phyloP scores from a whole-genome alignment of 257 asterid genomes.

The Forsythia viridissima region DNA sequence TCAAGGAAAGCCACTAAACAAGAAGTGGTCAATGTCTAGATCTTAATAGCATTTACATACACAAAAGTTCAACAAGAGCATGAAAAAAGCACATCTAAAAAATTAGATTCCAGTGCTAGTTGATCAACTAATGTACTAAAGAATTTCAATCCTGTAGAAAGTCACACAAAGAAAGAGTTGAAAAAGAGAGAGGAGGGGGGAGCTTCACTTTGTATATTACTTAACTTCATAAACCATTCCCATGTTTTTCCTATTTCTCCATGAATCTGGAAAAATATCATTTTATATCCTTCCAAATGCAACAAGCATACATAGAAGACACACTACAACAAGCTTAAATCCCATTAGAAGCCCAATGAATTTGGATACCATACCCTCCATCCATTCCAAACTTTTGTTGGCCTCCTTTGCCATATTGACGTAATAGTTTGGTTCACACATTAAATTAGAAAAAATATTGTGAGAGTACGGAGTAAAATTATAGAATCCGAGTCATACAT shows the following conservation, averaged over 20 bases:
- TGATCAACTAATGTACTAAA: background rate
- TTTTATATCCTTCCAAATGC: slow-evolving; percentile 2
- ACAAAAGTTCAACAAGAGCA: background rate
- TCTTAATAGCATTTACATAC: background rate
- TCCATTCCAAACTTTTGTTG: slow-evolving; percentile 8
- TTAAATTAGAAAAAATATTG: background rate
- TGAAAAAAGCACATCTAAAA: background rate
- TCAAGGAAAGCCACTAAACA: background rate
- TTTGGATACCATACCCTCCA: background rate
- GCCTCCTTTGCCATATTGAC: background rate
- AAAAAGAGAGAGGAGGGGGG: slow-evolving; percentile 13
- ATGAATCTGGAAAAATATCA: background rate
- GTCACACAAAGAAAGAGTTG: slow-evolving; percentile 7
- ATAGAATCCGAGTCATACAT: slow-evolving; percentile 49
- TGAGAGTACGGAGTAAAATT: slow-evolving; percentile 19
- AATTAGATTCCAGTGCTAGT: background rate
- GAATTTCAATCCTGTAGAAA: background rate
- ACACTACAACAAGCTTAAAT: slow-evolving; percentile 12
- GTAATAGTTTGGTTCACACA: background rate
- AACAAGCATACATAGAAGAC: slow-evolving; percentile 4
- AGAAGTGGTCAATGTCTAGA: background rate
- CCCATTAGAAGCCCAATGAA: background rate
- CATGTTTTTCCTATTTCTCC: slow-evolving; percentile 1
- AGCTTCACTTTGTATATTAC: slow-evolving; percentile 9
- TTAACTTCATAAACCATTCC: slow-evolving; percentile 17